Percentiles rank a stretch among this genome's conserved stretches.
These are phyloP conservation scores for Raphidocelis subcapitata DNA, from an alignment of 139 green algal species.

Conservation along the genomic window DNA sequence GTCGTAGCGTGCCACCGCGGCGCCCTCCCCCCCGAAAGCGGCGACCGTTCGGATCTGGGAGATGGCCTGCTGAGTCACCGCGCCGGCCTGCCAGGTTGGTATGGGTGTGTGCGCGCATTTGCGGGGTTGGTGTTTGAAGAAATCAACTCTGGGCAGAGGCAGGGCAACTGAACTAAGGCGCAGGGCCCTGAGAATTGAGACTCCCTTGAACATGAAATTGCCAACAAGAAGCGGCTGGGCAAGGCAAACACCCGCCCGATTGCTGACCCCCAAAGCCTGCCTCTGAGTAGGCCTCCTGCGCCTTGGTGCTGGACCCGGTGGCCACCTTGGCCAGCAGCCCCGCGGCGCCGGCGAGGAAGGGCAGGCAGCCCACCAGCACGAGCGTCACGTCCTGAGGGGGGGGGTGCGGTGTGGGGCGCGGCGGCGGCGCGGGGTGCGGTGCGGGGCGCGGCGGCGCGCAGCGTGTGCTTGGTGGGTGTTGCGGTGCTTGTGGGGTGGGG, in stretches of 20 bases:
- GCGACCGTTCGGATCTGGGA: slow-evolving; percentile 75
- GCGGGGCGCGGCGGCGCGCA: too few species aligned
- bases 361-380: slow-evolving; percentile 58
- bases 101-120: too few species aligned
- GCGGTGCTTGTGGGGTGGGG: too few species aligned
- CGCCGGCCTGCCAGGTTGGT: slow-evolving; percentile 55
- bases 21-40: slow-evolving; percentile 63
- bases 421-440: background rate
- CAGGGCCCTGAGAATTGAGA: too few species aligned
- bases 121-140: too few species aligned
- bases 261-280: background rate
- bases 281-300: slow-evolving; percentile 32
- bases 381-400: slow-evolving; percentile 81
- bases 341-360: slow-evolving; percentile 45
- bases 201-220: too few species aligned
- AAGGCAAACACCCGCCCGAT: too few species aligned
- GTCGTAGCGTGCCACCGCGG: slow-evolving; percentile 49
- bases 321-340: slow-evolving; percentile 29
- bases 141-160: too few species aligned
- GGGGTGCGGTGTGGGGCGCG: background rate
- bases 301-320: slow-evolving; percentile 2
- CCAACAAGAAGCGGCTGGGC: too few species aligned
- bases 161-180: too few species aligned
- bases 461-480: too few species aligned
- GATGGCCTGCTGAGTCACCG: slow-evolving; percentile 61